A percentile compares a stretch with the other conserved stretches of the same genome.
phyloP scores from a whole-genome alignment of 768 basidiomycete genomes.

The Suillus subluteus region DNA sequence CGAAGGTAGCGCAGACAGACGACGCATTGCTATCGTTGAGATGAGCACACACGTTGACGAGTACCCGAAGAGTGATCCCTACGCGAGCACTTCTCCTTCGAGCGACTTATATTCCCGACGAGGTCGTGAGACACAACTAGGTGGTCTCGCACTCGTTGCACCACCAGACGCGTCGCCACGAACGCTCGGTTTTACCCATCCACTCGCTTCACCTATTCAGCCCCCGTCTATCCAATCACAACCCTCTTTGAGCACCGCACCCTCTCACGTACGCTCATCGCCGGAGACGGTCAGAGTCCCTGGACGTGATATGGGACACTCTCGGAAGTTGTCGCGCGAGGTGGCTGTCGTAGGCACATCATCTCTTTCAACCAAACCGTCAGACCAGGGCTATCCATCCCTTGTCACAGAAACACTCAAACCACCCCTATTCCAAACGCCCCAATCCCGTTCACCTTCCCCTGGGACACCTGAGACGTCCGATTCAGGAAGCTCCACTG shows the following conservation, averaged over 20 bases:
- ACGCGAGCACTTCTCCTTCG: conserved; percentile 32
- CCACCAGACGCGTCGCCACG: conserved; percentile 68
- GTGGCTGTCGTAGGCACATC: conserved; percentile 56
- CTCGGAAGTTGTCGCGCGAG: conserved; percentile 51
- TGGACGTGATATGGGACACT: conserved; percentile 39
- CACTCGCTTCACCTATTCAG: conserved; percentile 48
- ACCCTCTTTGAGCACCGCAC: conserved; percentile 18
- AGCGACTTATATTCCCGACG: conserved; percentile 42
- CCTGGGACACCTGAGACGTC: conserved; percentile 35
- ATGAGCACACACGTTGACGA: conserved; percentile 41
- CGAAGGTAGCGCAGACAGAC: conserved; percentile 63
- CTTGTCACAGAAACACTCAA: conserved; percentile 36
- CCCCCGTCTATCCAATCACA: conserved; percentile 18
- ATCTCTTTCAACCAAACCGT: conserved; percentile 30
- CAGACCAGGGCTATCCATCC: conserved; percentile 32
- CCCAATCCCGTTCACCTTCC: conserved; percentile 37
- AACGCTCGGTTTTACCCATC: conserved; percentile 56
- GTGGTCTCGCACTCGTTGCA: conserved; percentile 67
- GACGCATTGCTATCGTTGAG: conserved; percentile 69
- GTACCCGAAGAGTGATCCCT: conserved; percentile 22
- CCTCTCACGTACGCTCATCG: conserved; percentile 48
- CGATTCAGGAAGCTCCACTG: conserved; percentile 34
- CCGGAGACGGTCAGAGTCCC: conserved; percentile 46
- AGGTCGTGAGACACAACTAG: conserved; percentile 39
- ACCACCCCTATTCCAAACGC: conserved; percentile 42